Conservation (phyloP, 2,329 filamentous ascomycete genomes). For the Westerdykella sp. region DNA sequence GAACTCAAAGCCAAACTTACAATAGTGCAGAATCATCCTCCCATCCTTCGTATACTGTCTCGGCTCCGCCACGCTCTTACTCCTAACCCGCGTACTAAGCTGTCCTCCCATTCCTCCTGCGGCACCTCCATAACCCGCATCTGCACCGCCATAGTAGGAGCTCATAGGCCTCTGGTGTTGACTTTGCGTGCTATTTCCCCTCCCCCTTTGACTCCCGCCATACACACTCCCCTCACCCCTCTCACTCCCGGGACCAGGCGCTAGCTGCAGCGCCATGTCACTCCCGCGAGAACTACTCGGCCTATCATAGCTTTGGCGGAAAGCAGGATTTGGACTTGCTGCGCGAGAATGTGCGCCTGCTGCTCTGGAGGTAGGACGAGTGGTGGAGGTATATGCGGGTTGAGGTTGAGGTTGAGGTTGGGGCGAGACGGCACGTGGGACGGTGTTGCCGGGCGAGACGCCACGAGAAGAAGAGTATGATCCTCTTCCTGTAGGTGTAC, state of each 20-base stretch:
- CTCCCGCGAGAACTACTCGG: slow-evolving; percentile 42
- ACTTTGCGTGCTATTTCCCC: slow-evolving; percentile 12
- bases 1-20: slow-evolving; percentile 54
- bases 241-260: slow-evolving; percentile 33
- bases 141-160: slow-evolving; percentile 37
- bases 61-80: slow-evolving; percentile 84
- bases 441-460: slow-evolving; percentile 35
- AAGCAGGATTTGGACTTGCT: slow-evolving; percentile 50
- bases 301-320: slow-evolving; percentile 43
- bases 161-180: slow-evolving; percentile 36
- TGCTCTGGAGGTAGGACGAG: slow-evolving; percentile 27
- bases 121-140: slow-evolving; percentile 18
- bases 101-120: slow-evolving; percentile 20
- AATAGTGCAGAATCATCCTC: slow-evolving; percentile 82
- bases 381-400: slow-evolving; percentile 24
- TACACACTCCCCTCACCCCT: slow-evolving; percentile 37
- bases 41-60: slow-evolving; percentile 81
- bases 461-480: slow-evolving; percentile 36
- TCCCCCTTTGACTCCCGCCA: slow-evolving; percentile 36
- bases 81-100: slow-evolving; percentile 49
- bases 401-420: slow-evolving; percentile 42
- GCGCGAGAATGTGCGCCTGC: slow-evolving; percentile 35
- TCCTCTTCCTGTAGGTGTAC: slow-evolving; percentile 25
- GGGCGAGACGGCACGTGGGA: slow-evolving; percentile 39
- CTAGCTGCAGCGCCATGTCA: slow-evolving; percentile 43